Conservation (phyloP, 805 yeast species). For the Candida maris region DNA sequence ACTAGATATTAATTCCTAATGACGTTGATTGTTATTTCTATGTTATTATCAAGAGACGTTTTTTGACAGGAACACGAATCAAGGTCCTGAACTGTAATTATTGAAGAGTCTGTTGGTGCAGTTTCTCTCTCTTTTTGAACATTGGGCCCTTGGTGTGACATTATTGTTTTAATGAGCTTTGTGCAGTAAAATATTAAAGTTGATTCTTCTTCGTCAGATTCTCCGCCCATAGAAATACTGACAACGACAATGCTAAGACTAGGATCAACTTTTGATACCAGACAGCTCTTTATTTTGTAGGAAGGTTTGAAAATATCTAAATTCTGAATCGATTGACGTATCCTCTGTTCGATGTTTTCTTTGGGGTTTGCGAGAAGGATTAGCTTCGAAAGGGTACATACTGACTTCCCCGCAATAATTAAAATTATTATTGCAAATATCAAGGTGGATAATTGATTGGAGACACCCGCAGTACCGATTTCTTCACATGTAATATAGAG, state of each 20-base stretch:
- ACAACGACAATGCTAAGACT: conserved; percentile 56
- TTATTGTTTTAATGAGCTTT: conserved; percentile 37
- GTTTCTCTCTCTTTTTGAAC: conserved; percentile 9
- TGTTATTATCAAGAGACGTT: conserved; percentile 30
- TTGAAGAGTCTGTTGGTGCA: conserved; percentile 16
- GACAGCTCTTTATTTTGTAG: conserved; percentile 46
- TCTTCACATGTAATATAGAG: conserved; percentile 25
- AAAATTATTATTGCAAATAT: conserved; percentile 23
- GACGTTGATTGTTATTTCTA: conserved; percentile 45
- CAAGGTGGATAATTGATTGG: conserved; percentile 25
- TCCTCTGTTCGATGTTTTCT: conserved; percentile 32
- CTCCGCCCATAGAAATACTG: conserved; percentile 59
- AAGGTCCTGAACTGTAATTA: conserved; percentile 21
- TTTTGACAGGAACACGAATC: conserved; percentile 25
- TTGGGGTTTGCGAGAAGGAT: conserved; percentile 53
- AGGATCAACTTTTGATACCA: conserved; percentile 61
- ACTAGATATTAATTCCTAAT: conserved; percentile 14
- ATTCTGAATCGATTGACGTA: conserved; percentile 42
- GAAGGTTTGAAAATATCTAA: conserved; percentile 51
- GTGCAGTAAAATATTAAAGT: conserved; percentile 47
- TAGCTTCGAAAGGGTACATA: conserved; percentile 48
- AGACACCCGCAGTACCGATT: conserved; percentile 17
- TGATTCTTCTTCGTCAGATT: conserved; percentile 66
- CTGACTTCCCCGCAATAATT: conserved; percentile 34
- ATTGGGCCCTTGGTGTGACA: too few relatives aligned